Percentiles rank a stretch among this genome's conserved stretches.
Evolutionary conservation across 2,329 filamentous ascomycete genomes (phyloP).

Genomic region (Cercospora janseana): DNA sequence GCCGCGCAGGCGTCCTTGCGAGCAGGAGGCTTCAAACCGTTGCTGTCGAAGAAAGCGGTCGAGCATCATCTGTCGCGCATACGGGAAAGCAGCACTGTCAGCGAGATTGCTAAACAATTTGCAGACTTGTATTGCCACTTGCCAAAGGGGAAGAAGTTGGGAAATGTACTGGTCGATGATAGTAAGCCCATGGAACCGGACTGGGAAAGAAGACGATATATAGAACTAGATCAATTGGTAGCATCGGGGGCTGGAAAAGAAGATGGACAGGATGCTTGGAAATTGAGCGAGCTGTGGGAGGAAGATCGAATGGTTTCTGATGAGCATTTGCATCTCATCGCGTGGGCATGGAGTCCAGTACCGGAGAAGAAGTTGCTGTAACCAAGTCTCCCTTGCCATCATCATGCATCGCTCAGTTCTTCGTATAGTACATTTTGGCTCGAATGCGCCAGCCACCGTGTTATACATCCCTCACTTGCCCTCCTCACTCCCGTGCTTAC

Average conservation of each 20-base stretch:
- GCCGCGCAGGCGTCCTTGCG: conserved; percentile 26
- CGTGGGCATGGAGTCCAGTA: conserved; percentile 36
- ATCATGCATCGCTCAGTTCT: too few relatives aligned
- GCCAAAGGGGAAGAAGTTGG: conserved; percentile 32
- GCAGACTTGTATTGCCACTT: conserved; percentile 30
- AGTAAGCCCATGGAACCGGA: conserved; percentile 31
- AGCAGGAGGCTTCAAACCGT: conserved; percentile 33
- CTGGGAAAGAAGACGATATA: conserved; percentile 34
- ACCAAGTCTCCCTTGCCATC: too few relatives aligned
- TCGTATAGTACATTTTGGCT: too few relatives aligned
- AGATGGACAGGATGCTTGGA: conserved; percentile 21
- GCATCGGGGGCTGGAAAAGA: conserved; percentile 27
- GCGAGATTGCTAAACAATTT: conserved; percentile 26
- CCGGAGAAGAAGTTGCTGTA: conserved; percentile 27
- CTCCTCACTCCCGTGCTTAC: conserved; percentile 33
- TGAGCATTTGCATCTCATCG: conserved; percentile 31
- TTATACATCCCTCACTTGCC: too few relatives aligned
- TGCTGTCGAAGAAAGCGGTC: conserved; percentile 32
- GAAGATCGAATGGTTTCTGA: conserved; percentile 24
- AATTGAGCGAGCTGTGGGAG: conserved; percentile 28
- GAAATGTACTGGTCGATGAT: conserved; percentile 35
- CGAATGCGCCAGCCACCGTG: too few relatives aligned
- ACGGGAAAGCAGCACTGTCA: conserved; percentile 19
- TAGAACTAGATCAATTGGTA: conserved; percentile 27
- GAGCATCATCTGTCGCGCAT: conserved; percentile 24